Percentiles rank a stretch among this genome's conserved stretches.
Evolutionary conservation across 352 stramenopile genomes (phyloP).

Genomic region (Pythium phragmiticola): DNA sequence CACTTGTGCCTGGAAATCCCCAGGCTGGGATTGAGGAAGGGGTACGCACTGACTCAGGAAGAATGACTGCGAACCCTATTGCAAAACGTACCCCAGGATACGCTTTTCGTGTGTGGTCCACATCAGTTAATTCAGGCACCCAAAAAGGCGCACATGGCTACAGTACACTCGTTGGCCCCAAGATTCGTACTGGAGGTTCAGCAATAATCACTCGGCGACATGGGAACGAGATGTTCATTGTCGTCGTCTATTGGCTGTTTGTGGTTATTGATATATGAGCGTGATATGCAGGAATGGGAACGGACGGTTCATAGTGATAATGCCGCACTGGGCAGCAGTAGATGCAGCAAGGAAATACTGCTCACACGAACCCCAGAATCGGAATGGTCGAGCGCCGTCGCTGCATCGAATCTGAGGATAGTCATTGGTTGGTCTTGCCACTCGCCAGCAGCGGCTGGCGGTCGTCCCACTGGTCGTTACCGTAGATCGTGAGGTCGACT

Average conservation of each 20-base stretch:
- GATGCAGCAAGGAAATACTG: background rate
- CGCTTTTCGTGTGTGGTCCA: background rate
- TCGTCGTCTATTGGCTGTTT: background rate
- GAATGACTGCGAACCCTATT: background rate
- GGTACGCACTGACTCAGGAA: constrained; percentile 16
- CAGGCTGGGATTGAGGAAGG: background rate
- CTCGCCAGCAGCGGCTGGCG: constrained; percentile 19
- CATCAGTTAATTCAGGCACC: background rate
- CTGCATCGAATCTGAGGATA: constrained; percentile 1
- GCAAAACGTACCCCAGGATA: constrained; percentile 7
- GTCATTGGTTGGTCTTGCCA: constrained; percentile 18
- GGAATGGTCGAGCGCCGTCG: constrained; percentile 21
- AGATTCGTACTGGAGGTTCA: too few relatives aligned
- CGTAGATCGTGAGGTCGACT: constrained; percentile 72
- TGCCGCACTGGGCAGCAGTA: background rate
- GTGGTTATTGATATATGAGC: background rate
- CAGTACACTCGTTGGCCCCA: background rate
- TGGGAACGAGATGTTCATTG: background rate
- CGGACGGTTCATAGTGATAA: constrained; percentile 10
- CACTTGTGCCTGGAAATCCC: background rate
- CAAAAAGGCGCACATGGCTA: background rate
- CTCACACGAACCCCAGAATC: constrained; percentile 15
- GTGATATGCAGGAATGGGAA: background rate
- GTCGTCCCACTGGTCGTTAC: constrained; percentile 70
- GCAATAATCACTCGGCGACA: background rate